Conservation (phyloP, 108 stramenopile genomes). For the Nitzschia sp. region DNA sequence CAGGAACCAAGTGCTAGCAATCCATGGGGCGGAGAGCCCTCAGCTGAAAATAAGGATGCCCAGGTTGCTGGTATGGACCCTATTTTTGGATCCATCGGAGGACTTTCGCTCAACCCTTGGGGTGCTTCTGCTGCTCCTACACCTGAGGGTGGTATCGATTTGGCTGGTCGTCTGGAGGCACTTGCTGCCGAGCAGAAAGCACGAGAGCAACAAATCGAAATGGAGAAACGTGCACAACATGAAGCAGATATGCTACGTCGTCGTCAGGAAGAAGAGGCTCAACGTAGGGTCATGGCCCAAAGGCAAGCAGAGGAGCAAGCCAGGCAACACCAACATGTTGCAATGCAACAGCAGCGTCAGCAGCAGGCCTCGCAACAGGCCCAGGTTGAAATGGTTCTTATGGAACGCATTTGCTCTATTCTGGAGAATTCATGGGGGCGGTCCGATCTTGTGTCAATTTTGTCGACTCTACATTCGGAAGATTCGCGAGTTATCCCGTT, state of each 20-base stretch:
- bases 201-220: conserved; percentile 21
- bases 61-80: conserved; percentile 12
- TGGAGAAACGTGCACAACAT: conserved; percentile 41
- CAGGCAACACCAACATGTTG: conserved; percentile 42
- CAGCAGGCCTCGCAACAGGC: conserved; percentile 59
- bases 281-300: conserved; percentile 50
- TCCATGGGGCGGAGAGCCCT: conserved; percentile 24
- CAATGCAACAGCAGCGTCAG: conserved; percentile 42
- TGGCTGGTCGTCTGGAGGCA: conserved; percentile 42
- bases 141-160: conserved; percentile 36
- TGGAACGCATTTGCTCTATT: conserved; percentile 80
- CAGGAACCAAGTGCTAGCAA: conserved; percentile 20
- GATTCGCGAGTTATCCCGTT: conserved; percentile 82
- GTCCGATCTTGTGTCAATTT: conserved; percentile 75
- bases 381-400: conserved; percentile 83
- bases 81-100: conserved; percentile 24
- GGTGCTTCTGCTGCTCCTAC: conserved; percentile 40
- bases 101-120: conserved; percentile 68
- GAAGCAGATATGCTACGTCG: conserved; percentile 59
- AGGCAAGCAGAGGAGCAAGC: conserved; percentile 56
- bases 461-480: conserved; percentile 76
- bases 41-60: conserved; percentile 10
- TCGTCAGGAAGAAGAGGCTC: conserved; percentile 67
- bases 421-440: conserved; percentile 87
- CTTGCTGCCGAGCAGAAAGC: conserved; percentile 36